Evolutionary conservation across 2,329 filamentous ascomycete species (phyloP).

Genomic region (Ophiocordyceps sinensis): DNA sequence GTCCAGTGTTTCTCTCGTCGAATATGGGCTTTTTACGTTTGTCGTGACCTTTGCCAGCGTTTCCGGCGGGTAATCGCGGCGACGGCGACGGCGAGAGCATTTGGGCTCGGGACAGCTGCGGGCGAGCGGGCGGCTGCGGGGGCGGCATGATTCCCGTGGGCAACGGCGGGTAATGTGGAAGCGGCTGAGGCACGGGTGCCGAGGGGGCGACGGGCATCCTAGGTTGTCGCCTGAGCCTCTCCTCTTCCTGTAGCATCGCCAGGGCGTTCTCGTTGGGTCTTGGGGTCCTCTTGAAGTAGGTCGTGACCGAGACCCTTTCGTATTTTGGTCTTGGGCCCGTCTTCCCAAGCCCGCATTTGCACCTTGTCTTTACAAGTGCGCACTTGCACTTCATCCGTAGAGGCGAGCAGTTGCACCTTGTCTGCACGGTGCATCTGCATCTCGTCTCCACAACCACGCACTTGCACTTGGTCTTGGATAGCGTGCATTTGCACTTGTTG

Average conservation of each 20-base stretch:
- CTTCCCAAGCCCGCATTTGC: no score
- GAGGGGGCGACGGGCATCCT: not conserved
- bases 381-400: no score
- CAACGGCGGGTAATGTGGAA: not conserved
- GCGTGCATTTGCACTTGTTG: slow-evolving; percentile 3
- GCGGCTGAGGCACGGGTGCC: no score
- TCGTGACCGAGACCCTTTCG: slow-evolving; percentile 26
- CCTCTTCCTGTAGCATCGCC: slow-evolving; percentile 11
- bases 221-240: slow-evolving; percentile 1
- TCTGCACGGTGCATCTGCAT: slow-evolving; percentile 3
- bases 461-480: not conserved
- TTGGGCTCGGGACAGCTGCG: not conserved
- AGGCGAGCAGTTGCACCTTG: slow-evolving; percentile 5
- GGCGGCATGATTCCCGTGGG: not conserved
- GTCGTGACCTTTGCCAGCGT: not conserved
- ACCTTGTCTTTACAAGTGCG: no score
- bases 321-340: slow-evolving; percentile 3
- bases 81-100: not conserved
- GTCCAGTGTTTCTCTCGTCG: not conserved
- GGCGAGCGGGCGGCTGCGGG: not conserved
- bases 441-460: not conserved
- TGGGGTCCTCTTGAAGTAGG: slow-evolving; percentile 30
- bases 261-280: slow-evolving; percentile 15
- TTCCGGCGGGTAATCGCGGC: not conserved
- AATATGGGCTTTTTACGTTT: not conserved